Evolutionary conservation across 768 basidiomycete species (phyloP).

Genomic region (Cystofilobasidium bisporidii): DNA sequence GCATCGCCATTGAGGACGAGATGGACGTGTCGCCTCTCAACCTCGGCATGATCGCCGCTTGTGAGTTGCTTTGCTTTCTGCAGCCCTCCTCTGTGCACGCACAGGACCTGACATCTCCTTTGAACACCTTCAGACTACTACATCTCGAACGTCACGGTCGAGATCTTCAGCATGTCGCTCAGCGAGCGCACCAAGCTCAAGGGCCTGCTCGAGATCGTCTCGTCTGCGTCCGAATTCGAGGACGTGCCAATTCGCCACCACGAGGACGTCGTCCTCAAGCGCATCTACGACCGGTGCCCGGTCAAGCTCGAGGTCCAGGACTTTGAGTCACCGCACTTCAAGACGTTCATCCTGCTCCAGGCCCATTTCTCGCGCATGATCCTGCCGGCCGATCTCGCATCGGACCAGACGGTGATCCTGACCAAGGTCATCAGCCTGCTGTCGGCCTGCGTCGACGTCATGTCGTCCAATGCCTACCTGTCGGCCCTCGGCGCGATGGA

Average conservation of each 20-base stretch:
- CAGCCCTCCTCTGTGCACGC: no score
- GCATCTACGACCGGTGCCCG: slow-evolving; percentile 91
- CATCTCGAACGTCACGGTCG: slow-evolving; percentile 77
- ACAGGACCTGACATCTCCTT: no score
- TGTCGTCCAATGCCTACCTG: slow-evolving; percentile 93
- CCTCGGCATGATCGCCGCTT: slow-evolving; percentile 92
- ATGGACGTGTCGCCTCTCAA: slow-evolving; percentile 78
- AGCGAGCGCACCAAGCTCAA: slow-evolving; percentile 96
- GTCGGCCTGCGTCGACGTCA: slow-evolving; percentile 92
- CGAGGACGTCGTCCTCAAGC: slow-evolving; percentile 63
- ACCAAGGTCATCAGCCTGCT: slow-evolving; percentile 83
- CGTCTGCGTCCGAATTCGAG: slow-evolving; percentile 95
- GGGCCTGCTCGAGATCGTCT: slow-evolving; percentile 90
- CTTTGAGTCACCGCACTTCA: slow-evolving; percentile 94
- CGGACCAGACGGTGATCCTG: slow-evolving; percentile 77
- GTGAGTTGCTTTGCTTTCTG: slow-evolving; percentile 86
- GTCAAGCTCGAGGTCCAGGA: slow-evolving; percentile 78
- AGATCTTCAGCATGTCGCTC: slow-evolving; percentile 88
- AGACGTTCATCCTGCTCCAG: slow-evolving; percentile 91
- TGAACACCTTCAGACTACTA: slow-evolving; percentile 34
- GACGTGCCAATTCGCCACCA: slow-evolving; percentile 86
- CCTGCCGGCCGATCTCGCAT: slow-evolving; percentile 83
- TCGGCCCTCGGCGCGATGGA: slow-evolving; percentile 96
- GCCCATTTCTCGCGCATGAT: slow-evolving; percentile 92
- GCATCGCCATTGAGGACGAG: slow-evolving; percentile 74